phyloP scores from a whole-genome alignment of 1,284 basidiomycete genomes.

The Thelephora terrestris region DNA sequence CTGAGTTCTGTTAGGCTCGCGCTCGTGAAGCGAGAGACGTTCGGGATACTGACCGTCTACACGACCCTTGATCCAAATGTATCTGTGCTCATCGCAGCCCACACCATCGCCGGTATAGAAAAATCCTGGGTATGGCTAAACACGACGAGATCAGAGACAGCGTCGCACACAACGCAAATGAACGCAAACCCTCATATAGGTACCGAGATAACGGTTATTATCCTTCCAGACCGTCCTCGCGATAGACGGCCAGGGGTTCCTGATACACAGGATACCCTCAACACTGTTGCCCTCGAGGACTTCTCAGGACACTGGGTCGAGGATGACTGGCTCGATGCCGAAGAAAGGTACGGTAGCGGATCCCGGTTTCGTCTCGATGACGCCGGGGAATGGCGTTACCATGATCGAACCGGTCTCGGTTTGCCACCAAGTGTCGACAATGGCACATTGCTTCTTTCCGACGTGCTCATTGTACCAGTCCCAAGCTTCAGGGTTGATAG shows the following conservation, averaged over 20 bases:
- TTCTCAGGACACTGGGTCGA: constrained; percentile 77
- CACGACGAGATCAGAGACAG: constrained; percentile 3
- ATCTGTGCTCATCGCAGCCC: constrained; percentile 89
- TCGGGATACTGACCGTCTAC: constrained; percentile 72
- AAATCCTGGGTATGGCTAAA: constrained; percentile 68
- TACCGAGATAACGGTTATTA: constrained; percentile 76
- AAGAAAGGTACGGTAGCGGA: constrained; percentile 97
- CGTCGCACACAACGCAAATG: constrained; percentile 1
- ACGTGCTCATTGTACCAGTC: constrained; percentile 97
- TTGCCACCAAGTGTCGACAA: constrained; percentile 97
- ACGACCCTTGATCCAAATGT: constrained; percentile 98
- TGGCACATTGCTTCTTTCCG: constrained; percentile 81
- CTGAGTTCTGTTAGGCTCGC: constrained; percentile 23
- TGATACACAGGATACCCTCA: constrained; percentile 87
- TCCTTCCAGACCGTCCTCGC: constrained; percentile 92
- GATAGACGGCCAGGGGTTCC: constrained; percentile 90
- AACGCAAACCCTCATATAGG: constrained; percentile 70
- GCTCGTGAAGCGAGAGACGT: not conserved
- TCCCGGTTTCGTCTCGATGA: constrained; percentile 93
- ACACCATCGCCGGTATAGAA: constrained; percentile 99
- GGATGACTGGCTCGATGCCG: constrained; percentile 82
- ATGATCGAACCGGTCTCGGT: constrained; percentile 97
- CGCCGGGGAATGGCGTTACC: constrained; percentile 92
- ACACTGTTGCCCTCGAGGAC: constrained; percentile 76
- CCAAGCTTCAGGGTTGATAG: constrained; percentile 99